A percentile compares a stretch with the other conserved stretches of the same genome.
Conservation (phyloP, 2,329 filamentous ascomycete genomes). For the Colletotrichum spinosum region DNA sequence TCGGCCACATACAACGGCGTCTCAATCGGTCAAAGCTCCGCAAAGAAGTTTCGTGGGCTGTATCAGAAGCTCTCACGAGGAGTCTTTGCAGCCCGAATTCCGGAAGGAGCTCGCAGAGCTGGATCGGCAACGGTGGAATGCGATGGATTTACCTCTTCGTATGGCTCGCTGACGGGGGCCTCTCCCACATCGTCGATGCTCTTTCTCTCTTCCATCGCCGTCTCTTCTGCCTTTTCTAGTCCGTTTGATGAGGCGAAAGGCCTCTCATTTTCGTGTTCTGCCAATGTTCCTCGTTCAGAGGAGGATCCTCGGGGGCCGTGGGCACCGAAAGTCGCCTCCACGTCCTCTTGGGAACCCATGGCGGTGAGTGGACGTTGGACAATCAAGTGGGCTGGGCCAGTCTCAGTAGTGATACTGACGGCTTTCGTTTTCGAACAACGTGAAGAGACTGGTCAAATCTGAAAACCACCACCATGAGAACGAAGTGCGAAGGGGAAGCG, state of each 20-base stretch:
- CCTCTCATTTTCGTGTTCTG: slow-evolving; percentile 22
- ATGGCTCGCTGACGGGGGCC: slow-evolving; percentile 33
- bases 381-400: too few species aligned
- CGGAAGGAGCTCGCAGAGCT: too few species aligned
- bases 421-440: too few species aligned
- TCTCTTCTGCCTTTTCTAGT: slow-evolving; percentile 14
- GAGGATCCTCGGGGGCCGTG: slow-evolving; percentile 25
- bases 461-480: too few species aligned
- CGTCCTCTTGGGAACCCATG: slow-evolving; percentile 28
- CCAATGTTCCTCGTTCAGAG: slow-evolving; percentile 17
- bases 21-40: too few species aligned
- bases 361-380: background rate
- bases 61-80: background rate
- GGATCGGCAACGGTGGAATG: too few species aligned
- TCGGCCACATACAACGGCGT: too few species aligned
- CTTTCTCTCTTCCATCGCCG: slow-evolving; percentile 29
- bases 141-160: slow-evolving; percentile 20
- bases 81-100: background rate
- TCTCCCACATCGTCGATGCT: slow-evolving; percentile 31
- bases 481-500: too few species aligned
- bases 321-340: slow-evolving; percentile 25
- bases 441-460: too few species aligned
- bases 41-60: too few species aligned
- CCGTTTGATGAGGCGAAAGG: slow-evolving; percentile 10
- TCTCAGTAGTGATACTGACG: too few species aligned